These are phyloP conservation scores for Rhodocollybia butyracea DNA, from an alignment of 768 basidiomycete species.

Conservation along the genomic window DNA sequence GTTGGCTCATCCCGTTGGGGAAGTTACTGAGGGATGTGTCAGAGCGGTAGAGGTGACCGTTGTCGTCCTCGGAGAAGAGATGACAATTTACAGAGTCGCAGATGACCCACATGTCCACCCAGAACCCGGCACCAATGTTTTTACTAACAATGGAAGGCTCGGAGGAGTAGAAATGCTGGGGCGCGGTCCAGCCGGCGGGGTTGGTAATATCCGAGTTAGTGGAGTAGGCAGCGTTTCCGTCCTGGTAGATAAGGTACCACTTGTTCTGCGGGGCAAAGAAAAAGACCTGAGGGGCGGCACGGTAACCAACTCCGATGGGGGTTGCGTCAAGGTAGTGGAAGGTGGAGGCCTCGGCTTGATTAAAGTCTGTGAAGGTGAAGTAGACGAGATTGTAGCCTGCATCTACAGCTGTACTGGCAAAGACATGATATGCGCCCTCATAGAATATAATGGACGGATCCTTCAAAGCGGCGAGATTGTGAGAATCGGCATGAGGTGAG, in stretches of 20 bases:
- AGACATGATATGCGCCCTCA: constrained; percentile 3
- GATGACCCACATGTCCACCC: constrained; percentile 9
- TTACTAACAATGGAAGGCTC: neutral
- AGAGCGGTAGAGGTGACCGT: constrained; percentile 10
- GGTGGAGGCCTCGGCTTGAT: neutral
- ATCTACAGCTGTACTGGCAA: neutral
- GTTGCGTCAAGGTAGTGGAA: constrained; percentile 6
- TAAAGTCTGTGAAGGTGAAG: constrained; percentile 8
- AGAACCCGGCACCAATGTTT: constrained; percentile 2
- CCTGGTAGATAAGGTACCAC: constrained; percentile 8
- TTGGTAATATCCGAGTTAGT: constrained; percentile 7
- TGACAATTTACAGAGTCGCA: constrained; percentile 1
- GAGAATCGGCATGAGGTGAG: neutral
- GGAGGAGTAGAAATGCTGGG: neutral
- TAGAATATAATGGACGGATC: constrained; percentile 3
- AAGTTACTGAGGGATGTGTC: constrained; percentile 2
- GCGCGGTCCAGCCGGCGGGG: constrained; percentile 1
- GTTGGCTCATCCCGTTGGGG: constrained; percentile 5
- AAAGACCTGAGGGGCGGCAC: constrained; percentile 8
- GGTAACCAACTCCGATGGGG: constrained; percentile 4
- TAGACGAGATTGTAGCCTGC: constrained; percentile 5
- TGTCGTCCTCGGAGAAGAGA: constrained; percentile 4
- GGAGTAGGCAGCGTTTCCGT: constrained; percentile 4
- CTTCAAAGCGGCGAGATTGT: neutral
- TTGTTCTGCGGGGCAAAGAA: neutral